Percentiles rank a stretch among this genome's conserved stretches.
phyloP scores from a whole-genome alignment of 768 basidiomycete species.

The Suillus subalutaceus region DNA sequence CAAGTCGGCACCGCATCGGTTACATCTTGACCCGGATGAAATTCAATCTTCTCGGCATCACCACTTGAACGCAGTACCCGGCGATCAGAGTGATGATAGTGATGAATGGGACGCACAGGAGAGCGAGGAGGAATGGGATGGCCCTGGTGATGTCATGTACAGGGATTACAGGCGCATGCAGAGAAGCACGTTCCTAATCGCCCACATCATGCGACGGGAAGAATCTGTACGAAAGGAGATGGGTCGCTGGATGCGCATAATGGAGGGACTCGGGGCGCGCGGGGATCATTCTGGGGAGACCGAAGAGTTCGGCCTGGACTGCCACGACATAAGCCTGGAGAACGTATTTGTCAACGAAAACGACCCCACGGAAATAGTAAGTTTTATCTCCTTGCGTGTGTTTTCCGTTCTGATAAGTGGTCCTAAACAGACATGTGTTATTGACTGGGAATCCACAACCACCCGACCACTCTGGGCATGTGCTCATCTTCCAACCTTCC shows the following conservation, averaged over 20 bases:
- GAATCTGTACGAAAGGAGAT: slow-evolving; percentile 69
- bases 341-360: slow-evolving; percentile 80
- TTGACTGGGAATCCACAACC: slow-evolving; percentile 92
- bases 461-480: slow-evolving; percentile 85
- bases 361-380: slow-evolving; percentile 70
- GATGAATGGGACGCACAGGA: slow-evolving; percentile 82
- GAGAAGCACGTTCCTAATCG: slow-evolving; percentile 75
- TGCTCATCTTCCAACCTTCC: slow-evolving; percentile 80
- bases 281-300: slow-evolving; percentile 27
- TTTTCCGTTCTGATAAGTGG: slow-evolving; percentile 16
- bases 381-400: slow-evolving; percentile 27
- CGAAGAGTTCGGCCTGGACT: slow-evolving; percentile 80
- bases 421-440: slow-evolving; percentile 70
- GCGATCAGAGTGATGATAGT: slow-evolving; percentile 73
- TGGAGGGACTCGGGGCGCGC: slow-evolving; percentile 55
- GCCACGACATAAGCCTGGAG: slow-evolving; percentile 84
- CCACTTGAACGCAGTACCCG: slow-evolving; percentile 64
- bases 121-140: slow-evolving; percentile 74
- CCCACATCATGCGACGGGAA: slow-evolving; percentile 68
- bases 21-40: slow-evolving; percentile 83
- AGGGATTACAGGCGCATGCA: slow-evolving; percentile 83
- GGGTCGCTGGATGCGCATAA: slow-evolving; percentile 66
- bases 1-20: slow-evolving; percentile 69
- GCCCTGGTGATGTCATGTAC: slow-evolving; percentile 78
- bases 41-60: slow-evolving; percentile 73